Base-by-base conservation (phyloP, 148 eudicot species). In the Diospyros lotus region DNA sequence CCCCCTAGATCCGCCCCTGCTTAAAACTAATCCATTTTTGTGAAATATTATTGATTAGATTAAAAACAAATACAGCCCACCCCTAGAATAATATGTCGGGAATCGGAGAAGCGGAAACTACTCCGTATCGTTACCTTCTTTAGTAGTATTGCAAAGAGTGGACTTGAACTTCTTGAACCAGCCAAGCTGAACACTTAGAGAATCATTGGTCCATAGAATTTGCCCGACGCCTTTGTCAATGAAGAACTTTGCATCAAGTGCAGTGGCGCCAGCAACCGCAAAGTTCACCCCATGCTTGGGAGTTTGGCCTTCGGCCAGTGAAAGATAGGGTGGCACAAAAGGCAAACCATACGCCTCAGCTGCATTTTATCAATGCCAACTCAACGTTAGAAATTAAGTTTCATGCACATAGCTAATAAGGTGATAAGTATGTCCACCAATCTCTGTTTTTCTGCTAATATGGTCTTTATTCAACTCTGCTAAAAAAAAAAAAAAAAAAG, bases 241-340 rank as follows among this genome's bases (percentile, higher is more conserved):
- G 74, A 81, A 91, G 75, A 87, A 77, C 38, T 82, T 70, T 0
- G 91, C 63, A 60, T 81, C 84, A 18, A 89, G 80, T 3, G 93
- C 93, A 11, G 96, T 91, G 9, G 93, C 92, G 72, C 96, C 96
- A 1, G 96, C 92, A 50, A 89, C 91, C 5, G 96, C 96, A 68
- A 91, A 91, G 58, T 91, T 91, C 13, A 86, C 89, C 61, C 96
- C 96, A 58, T 87, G 86, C 28, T 53, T 68, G 7, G 64, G 6
- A 17, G 77, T 82, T 40, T 76, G 46, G 43, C 83, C 88, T 52
- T 78, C 75, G 5, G 59, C 58, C 42, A 87, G 72, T 28, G 87
- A 72, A 64, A 88, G 72, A 74, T 91, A 89, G 1, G 96, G 96
- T 58, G 88, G 92, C 68, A 91, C 13, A 79, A 80, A 82, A 2